Base-by-base conservation (phyloP, 163 green algal genomes). In the Scenedesmus sp. region DNA sequence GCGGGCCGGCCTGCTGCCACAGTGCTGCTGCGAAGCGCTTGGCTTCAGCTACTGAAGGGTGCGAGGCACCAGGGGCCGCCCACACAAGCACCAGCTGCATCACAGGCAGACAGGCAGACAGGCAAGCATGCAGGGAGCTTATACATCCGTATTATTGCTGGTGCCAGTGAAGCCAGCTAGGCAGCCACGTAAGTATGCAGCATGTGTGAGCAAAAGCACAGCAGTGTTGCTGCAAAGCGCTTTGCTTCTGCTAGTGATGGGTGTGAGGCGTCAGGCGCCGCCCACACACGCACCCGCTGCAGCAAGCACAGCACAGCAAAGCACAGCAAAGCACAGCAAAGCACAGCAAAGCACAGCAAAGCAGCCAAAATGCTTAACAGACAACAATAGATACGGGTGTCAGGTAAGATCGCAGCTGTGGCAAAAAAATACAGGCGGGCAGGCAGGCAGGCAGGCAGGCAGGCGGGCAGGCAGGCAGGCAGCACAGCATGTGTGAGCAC, bases 71-170 rank as follows among this genome's bases (percentile, higher is more conserved):
- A 55, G 64, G 34, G 16, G 81, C 88, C 26, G 59, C 59, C 88
- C 88, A 92, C 46, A 92, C 88, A 2, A 92, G 55, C 20, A 88
- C 88, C 82, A 92, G 52, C 88, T 92, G 88, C 54, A 84, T 7
- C 8, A 56, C 18, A 34, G 57, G 55, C 23, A 76, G 56, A 4
- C 55, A 52, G 23, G 70, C 18, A 34, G 66, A 20, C 66, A 76
- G 18, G 12, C 66, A 20, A 13, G 62, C 62, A 73, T 18, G 62
- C 59, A 64, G 59, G 59, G 8, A 10, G 59, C 9, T 8, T 64
- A 64, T 15, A 64, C 59, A 64, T 10, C 34, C 34, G 34, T 46
- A 1, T 46, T 46, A 46, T 1, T 46, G 34, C 34, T 46, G 34
- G 34, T 46, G 34, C 34, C 0, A 46, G 34, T 46, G 34, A 46